Base-by-base conservation (phyloP, 345 rosid species). In the Boechera divaricarpa region DNA sequence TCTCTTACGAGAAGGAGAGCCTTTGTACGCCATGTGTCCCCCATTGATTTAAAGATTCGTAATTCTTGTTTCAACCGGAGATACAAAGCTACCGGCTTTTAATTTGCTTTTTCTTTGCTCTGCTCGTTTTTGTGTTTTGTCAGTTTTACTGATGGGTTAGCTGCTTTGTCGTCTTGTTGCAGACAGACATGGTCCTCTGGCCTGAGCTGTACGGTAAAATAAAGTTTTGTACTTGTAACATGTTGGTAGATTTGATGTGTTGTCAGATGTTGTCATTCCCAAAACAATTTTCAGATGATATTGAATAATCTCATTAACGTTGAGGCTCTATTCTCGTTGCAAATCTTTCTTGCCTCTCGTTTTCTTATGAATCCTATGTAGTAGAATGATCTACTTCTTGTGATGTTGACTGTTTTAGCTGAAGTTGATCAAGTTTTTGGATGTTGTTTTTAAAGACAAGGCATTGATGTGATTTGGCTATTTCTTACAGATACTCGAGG, bases 401-500 rank as follows among this genome's bases (percentile, higher is more conserved):
- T 61, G 48, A 31, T 61, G 63, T 33, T 24, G 24, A 9, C 45
- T 38, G 73, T 9, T 64, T 65, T 61, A 64, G 66, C 39, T 53
- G 11, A 53, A 39, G 24, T 49, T n/a, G 38, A 10, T 26, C 4
- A 31, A 28, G 2, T 31, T 36, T 36, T 7, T 36, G 10, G 41
- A 28, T 28, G 32, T 31, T 31, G 11, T 38, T 9, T 9, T 38
- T 31, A 28, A 31, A 31, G 32, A 38, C 5, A 33, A 47, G 31
- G 15, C 18, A 53, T 7, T 63, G 41, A 63, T 77, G 66, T 33
- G 60, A 24, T 60, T 59, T 67, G 36, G 38, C 45, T 69, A 9
- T 63, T 69, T 63, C 28, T 63, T 28, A n/a, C 26, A 82, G 77
- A 42, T 51, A 75, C 67, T 47, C 62, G 47, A 74, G 76, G 69